phyloP scores from a whole-genome alignment of 116 monocot genomes.

The Posidonia oceanica region DNA sequence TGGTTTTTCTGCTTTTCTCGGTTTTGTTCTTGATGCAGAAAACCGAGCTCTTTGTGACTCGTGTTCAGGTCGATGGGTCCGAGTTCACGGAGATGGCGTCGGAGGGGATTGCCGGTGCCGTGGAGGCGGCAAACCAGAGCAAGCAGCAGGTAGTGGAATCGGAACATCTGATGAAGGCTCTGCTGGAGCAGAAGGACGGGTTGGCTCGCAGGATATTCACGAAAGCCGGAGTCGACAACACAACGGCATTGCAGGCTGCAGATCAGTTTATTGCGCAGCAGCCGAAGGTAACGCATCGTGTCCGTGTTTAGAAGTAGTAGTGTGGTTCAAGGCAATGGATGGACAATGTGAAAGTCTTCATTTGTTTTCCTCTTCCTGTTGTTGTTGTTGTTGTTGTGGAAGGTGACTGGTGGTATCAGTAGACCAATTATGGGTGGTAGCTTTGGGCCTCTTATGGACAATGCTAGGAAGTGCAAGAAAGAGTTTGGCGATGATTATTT shows the following conservation, averaged over 20 bases:
- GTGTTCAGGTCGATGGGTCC: conserved; percentile 11
- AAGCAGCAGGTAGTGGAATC: conserved; percentile 82
- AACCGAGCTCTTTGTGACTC: no score
- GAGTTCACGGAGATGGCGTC: conserved; percentile 85
- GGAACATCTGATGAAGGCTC: conserved; percentile 91
- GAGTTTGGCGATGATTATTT: conserved; percentile 73
- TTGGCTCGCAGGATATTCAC: conserved; percentile 71
- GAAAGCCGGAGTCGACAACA: conserved; percentile 81
- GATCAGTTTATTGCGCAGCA: conserved; percentile 68
- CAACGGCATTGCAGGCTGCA: conserved; percentile 51
- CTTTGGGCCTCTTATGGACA: conserved; percentile 52
- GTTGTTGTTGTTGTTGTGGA: neutral
- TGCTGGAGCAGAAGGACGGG: conserved; percentile 91
- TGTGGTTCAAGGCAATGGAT: neutral
- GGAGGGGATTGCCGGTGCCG: conserved; percentile 67
- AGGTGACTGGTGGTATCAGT: conserved; percentile 66
- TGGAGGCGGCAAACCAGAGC: conserved; percentile 56
- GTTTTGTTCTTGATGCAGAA: neutral
- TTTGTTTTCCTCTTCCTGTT: neutral
- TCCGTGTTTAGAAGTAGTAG: no score
- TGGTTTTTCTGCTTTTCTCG: neutral
- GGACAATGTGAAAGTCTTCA: neutral
- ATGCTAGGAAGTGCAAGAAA: conserved; percentile 67
- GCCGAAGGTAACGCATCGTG: conserved; percentile 38
- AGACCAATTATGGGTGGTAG: conserved; percentile 60